phyloP scores from a whole-genome alignment of 2,329 filamentous ascomycete genomes.

The Aspergillus arachidicola region DNA sequence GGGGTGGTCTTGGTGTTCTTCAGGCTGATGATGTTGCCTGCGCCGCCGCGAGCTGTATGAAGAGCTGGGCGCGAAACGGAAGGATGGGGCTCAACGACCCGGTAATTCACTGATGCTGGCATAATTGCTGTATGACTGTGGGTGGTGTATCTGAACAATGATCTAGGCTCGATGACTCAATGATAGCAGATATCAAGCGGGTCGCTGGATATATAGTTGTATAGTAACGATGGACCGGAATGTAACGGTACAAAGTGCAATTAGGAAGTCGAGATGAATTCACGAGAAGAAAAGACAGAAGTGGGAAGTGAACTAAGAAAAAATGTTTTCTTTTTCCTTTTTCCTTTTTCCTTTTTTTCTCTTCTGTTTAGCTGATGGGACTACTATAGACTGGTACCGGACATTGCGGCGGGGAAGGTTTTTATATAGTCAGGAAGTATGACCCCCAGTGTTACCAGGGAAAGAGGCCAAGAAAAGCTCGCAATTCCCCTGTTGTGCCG shows the following conservation, averaged over 20 bases:
- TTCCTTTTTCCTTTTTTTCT: conserved; percentile 10
- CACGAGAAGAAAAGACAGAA: neutral
- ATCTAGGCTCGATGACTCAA: conserved; percentile 7
- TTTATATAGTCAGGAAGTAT: conserved; percentile 22
- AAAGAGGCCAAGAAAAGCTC: conserved; percentile 14
- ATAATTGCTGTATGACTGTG: conserved; percentile 24
- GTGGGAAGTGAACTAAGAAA: conserved; percentile 1
- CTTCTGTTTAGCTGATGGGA: conserved; percentile 18
- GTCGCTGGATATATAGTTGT: neutral
- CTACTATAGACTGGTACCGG: conserved; percentile 20
- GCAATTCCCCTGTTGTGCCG: conserved; percentile 19
- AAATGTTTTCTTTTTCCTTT: conserved; percentile 15
- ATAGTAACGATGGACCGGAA: neutral
- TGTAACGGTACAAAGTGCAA: neutral
- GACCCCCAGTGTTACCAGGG: conserved; percentile 14
- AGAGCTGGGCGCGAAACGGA: conserved; percentile 57
- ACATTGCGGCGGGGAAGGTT: conserved; percentile 20
- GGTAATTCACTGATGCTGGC: conserved; percentile 48
- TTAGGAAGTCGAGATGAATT: conserved; percentile 16
- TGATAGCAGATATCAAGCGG: neutral
- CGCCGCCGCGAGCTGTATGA: conserved; percentile 59
- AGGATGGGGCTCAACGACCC: conserved; percentile 64
- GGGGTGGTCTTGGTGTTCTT: conserved; percentile 55
- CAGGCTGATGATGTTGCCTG: conserved; percentile 60
- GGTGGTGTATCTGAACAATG: neutral